Evolutionary conservation across 352 stramenopile species (phyloP).

Genomic region (Pythium coloratum): DNA sequence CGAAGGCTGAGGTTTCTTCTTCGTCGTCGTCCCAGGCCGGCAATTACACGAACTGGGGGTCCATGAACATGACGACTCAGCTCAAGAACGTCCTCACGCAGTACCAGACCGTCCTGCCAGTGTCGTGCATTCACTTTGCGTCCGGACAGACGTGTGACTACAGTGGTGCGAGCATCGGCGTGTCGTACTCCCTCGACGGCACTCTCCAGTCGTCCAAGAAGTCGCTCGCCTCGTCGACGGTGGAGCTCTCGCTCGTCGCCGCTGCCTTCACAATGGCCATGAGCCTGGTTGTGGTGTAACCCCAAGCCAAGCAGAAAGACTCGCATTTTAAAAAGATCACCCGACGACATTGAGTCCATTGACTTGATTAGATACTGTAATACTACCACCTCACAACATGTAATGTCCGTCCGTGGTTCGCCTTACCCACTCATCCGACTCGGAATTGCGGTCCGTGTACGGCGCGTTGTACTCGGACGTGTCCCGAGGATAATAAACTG

Average conservation of each 20-base stretch:
- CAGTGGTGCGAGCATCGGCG: constrained; percentile 24
- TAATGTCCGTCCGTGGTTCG: neutral
- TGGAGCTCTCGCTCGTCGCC: neutral
- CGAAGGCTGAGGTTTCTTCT: neutral
- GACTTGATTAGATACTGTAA: neutral
- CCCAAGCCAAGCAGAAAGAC: neutral
- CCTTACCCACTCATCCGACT: constrained; percentile 13
- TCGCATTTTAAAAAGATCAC: neutral
- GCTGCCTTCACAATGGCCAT: neutral
- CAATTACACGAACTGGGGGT: neutral
- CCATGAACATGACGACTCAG: constrained; percentile 4
- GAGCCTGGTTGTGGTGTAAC: neutral
- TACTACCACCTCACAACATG: neutral
- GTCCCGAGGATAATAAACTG: constrained; percentile 12
- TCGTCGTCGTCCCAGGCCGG: neutral
- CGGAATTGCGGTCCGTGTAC: constrained; percentile 20
- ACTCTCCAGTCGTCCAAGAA: constrained; percentile 3
- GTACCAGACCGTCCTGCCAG: constrained; percentile 3
- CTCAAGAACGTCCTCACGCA: neutral
- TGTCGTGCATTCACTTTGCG: constrained; percentile 33
- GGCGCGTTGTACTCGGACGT: constrained; percentile 20
- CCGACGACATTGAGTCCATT: neutral
- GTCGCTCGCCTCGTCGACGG: neutral
- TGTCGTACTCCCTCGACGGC: constrained; percentile 22
- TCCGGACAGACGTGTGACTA: constrained; percentile 34